Evolutionary conservation across 1,139 yeast genomes (phyloP).

Genomic region (Suhomyces bolitotheri): DNA sequence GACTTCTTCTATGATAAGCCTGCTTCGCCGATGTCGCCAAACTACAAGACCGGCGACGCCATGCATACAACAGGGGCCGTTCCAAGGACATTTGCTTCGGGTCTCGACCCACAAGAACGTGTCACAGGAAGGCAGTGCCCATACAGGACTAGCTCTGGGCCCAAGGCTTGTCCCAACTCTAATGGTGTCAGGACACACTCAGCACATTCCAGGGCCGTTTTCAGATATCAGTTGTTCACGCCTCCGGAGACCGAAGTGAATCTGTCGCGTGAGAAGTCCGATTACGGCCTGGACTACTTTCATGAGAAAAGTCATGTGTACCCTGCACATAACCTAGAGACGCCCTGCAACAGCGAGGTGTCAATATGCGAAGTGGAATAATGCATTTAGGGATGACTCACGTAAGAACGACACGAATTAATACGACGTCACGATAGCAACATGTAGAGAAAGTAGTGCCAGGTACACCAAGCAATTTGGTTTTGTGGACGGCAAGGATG

Average conservation of each 20-base stretch:
- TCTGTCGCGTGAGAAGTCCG: constrained; percentile 1
- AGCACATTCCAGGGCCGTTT: neutral
- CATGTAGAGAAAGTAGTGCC: no score
- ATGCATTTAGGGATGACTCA: no score
- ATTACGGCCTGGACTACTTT: constrained; percentile 2
- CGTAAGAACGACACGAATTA: no score
- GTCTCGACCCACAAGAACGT: neutral
- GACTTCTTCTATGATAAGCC: constrained; percentile 37
- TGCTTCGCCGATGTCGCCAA: constrained; percentile 1
- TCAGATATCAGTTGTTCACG: constrained; percentile 10
- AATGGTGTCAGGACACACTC: neutral
- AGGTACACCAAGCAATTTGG: no score
- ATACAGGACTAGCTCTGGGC: neutral
- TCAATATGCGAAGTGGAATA: neutral
- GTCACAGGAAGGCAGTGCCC: neutral
- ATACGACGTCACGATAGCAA: no score
- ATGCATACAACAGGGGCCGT: neutral
- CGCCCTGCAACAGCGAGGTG: constrained; percentile 10
- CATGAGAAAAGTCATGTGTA: constrained; percentile 4
- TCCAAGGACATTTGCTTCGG: constrained; percentile 3
- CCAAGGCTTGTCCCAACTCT: neutral
- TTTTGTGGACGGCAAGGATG: no score
- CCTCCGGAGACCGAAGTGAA: constrained; percentile 12
- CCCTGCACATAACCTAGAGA: constrained; percentile 4
- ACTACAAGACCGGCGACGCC: constrained; percentile 1